phyloP scores from a whole-genome alignment of 768 basidiomycete genomes.

The Boletus sp. region DNA sequence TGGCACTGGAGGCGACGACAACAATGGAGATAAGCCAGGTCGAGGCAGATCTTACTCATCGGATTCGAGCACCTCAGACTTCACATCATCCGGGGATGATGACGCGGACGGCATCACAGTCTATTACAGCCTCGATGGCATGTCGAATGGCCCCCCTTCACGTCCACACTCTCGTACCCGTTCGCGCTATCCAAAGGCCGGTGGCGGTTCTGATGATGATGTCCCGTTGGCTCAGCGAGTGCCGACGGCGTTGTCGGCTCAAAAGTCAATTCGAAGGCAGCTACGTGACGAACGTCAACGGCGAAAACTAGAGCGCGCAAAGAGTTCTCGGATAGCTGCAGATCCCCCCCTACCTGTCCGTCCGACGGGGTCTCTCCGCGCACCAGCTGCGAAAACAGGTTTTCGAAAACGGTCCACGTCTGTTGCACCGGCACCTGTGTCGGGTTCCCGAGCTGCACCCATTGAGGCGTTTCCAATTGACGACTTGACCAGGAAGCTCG shows the following conservation, averaged over 20 bases:
- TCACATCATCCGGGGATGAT: constrained; percentile 41
- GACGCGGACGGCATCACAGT: constrained; percentile 41
- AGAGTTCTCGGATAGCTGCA: constrained; percentile 21
- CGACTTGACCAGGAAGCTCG: constrained; percentile 57
- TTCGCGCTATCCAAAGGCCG: constrained; percentile 20
- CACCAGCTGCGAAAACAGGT: constrained; percentile 37
- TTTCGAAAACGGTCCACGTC: constrained; percentile 35
- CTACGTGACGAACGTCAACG: constrained; percentile 65
- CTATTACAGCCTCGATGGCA: constrained; percentile 43
- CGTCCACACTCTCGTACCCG: constrained; percentile 21
- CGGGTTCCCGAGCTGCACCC: constrained; percentile 33
- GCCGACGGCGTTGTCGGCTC: constrained; percentile 79
- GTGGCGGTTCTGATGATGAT: constrained; percentile 62
- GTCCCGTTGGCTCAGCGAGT: constrained; percentile 80
- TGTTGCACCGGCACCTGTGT: constrained; percentile 18
- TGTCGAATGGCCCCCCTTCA: constrained; percentile 24
- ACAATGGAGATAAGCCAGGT: constrained; percentile 37
- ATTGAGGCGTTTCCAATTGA: constrained; percentile 47
- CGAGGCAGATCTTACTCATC: constrained; percentile 25
- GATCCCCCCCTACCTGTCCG: constrained; percentile 14
- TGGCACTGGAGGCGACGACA: constrained; percentile 38
- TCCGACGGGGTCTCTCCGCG: constrained; percentile 13
- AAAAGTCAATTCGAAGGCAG: constrained; percentile 72
- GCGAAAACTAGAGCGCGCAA: constrained; percentile 47
- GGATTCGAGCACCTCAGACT: constrained; percentile 33